Evolutionary conservation across 495 filamentous ascomycete species (phyloP).

Genomic region (Patellaria atrata): DNA sequence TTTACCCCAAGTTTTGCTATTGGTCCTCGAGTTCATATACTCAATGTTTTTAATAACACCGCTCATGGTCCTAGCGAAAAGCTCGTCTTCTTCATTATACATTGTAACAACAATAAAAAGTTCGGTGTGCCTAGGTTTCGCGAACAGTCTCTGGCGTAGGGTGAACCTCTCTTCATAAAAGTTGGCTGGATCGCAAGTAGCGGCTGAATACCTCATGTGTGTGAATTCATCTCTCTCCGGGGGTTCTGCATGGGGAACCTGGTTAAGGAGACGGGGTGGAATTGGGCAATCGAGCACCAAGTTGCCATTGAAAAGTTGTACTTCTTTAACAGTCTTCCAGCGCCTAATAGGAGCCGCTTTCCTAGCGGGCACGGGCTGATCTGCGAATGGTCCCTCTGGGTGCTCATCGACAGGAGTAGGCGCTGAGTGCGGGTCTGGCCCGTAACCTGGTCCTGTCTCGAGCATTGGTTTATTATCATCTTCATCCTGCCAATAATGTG

Average conservation of each 20-base stretch:
- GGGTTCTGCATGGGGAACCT: slow-evolving; percentile 65
- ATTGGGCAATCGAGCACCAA: slow-evolving; percentile 95
- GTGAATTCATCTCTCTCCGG: slow-evolving; percentile 93
- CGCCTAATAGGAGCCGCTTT: slow-evolving; percentile 62
- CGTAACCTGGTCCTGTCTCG: slow-evolving; percentile 39
- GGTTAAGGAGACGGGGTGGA: slow-evolving; percentile 71
- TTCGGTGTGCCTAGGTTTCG: slow-evolving; percentile 85
- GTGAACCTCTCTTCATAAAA: slow-evolving; percentile 87
- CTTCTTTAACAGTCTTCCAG: slow-evolving; percentile 98
- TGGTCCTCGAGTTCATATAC: slow-evolving; percentile 81
- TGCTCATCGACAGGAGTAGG: slow-evolving; percentile 32
- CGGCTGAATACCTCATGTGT: slow-evolving; percentile 95
- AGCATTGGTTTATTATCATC: slow-evolving; percentile 49
- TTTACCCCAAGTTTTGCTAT: slow-evolving; percentile 94
- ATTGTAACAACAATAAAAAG: slow-evolving; percentile 97
- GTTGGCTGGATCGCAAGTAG: slow-evolving; percentile 83
- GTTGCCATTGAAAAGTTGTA: slow-evolving; percentile 91
- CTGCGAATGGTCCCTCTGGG: slow-evolving; percentile 23
- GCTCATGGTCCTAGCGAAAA: slow-evolving; percentile 92
- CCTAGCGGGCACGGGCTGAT: slow-evolving; percentile 34
- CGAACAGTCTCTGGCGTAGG: slow-evolving; percentile 84
- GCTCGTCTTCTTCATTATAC: slow-evolving; percentile 97
- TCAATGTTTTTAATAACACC: slow-evolving; percentile 98
- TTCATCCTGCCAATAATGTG: slow-evolving; percentile 41
- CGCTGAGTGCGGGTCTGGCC: slow-evolving; percentile 34